Evolutionary conservation across 2,329 filamentous ascomycete species (phyloP), one percentile per base, ranked within the genome.

Genomic region (Botrytis hyacinthi): DNA sequence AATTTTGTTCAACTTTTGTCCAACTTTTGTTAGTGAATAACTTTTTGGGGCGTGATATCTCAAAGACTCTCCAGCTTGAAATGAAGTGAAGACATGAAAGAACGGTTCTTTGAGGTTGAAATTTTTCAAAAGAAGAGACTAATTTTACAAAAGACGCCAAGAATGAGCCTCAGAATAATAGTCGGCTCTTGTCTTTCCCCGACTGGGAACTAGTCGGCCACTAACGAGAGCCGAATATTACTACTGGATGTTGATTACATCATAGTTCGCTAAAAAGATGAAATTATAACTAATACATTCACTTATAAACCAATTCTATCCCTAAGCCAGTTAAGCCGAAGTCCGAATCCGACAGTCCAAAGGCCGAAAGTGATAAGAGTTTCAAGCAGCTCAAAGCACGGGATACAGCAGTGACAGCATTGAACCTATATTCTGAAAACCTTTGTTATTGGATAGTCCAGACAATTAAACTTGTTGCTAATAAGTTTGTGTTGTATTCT

Each of bases 1-100:
- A 16, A n/a, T 12, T 48, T 26, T 48, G 8, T 26, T 1, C n/a
- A n/a, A n/a, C n/a, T n/a, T n/a, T n/a, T n/a, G n/a, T n/a, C n/a
- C 48, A n/a, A 16, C 6, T 12, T 26, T 26, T 26, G 46, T 26
- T 9, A 26, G 10, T 12, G 9, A 48, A 10, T 20, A 48, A 26
- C 1, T 1, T n/a, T n/a, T 16, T 1, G 4, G 26, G 26, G 3
- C 1, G 10, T n/a, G 48, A n/a, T 4, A n/a, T n/a, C 16, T n/a
- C 4, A 6, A 7, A 16, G 16, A 6, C n/a, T 16, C 26, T 54
- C 5, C 3, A 26, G 9, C 26, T 54, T n/a, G 48, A 16, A n/a
- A n/a, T 54, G 4, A 3, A 54, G 5, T 54, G n/a, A 29, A n/a
- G 16, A 18, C 7, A 16, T 29, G 26, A 29, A 54, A 29, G n/a